phyloP scores from a whole-genome alignment of 768 basidiomycete genomes.

The Leccinum arenicola region DNA sequence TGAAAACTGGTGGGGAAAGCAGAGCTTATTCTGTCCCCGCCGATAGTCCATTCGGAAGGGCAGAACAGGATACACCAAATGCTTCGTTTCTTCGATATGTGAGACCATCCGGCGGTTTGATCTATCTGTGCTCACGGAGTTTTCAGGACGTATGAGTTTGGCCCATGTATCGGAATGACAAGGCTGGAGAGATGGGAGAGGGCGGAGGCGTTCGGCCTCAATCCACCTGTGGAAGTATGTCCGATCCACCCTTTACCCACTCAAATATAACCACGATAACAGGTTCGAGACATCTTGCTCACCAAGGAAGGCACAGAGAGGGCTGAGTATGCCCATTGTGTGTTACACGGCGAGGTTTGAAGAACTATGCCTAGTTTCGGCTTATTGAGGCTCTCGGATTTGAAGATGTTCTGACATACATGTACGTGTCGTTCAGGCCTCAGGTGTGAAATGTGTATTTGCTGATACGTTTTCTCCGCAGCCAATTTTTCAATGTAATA shows the following conservation, averaged over 20 bases:
- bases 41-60: constrained; percentile 60
- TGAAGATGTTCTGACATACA: background rate
- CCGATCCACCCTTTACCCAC: too few species aligned
- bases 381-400: background rate
- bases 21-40: constrained; percentile 1
- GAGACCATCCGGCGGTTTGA: constrained; percentile 17
- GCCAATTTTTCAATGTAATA: background rate
- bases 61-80: constrained; percentile 68
- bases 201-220: constrained; percentile 71
- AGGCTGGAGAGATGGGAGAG: constrained; percentile 87
- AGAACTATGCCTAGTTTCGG: background rate
- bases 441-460: background rate
- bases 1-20: background rate
- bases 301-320: constrained; percentile 62
- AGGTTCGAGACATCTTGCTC: constrained; percentile 79
- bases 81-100: constrained; percentile 79
- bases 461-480: background rate
- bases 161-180: constrained; percentile 76
- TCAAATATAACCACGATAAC: constrained; percentile 1
- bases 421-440: background rate
- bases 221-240: constrained; percentile 75
- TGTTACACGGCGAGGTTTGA: constrained; percentile 50
- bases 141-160: constrained; percentile 70
- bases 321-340: constrained; percentile 53
- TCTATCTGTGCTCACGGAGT: constrained; percentile 3